A percentile compares a stretch with the other conserved stretches of the same genome.
Evolutionary conservation across 2,329 filamentous ascomycete genomes (phyloP).

Genomic region (Aspergillus phoenicis): DNA sequence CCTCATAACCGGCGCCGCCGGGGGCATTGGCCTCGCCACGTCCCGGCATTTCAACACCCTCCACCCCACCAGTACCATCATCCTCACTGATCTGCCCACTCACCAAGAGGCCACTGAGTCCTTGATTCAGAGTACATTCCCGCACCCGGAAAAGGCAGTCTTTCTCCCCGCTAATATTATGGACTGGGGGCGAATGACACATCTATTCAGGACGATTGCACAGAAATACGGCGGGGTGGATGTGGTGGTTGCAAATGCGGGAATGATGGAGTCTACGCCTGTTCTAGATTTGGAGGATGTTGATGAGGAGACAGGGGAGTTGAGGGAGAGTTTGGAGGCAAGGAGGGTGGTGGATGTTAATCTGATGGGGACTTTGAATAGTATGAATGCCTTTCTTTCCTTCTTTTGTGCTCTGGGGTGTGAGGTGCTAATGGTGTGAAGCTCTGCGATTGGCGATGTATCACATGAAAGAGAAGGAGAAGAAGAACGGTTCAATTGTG

Average conservation of each 20-base stretch:
- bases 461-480: slow-evolving; percentile 26
- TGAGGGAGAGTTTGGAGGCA: slow-evolving; percentile 28
- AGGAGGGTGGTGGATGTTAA: slow-evolving; percentile 46
- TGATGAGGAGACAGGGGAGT: slow-evolving; percentile 22
- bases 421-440: slow-evolving; percentile 10
- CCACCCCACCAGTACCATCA: slow-evolving; percentile 37
- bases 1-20: slow-evolving; percentile 46
- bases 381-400: slow-evolving; percentile 26
- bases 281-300: slow-evolving; percentile 30
- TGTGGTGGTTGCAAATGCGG: slow-evolving; percentile 49
- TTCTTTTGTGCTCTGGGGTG: slow-evolving; percentile 12
- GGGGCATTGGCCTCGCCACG: slow-evolving; percentile 47
- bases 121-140: slow-evolving; percentile 11
- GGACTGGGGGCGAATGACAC: slow-evolving; percentile 40
- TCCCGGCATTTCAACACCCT: slow-evolving; percentile 36
- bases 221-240: slow-evolving; percentile 41
- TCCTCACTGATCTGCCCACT: slow-evolving; percentile 37
- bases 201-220: slow-evolving; percentile 36
- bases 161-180: slow-evolving; percentile 43
- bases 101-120: slow-evolving; percentile 4
- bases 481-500: slow-evolving; percentile 40
- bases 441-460: slow-evolving; percentile 36
- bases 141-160: slow-evolving; percentile 17
- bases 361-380: slow-evolving; percentile 50
- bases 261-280: slow-evolving; percentile 36